Evolutionary conservation across 495 filamentous ascomycete species (phyloP), one percentile per base, ranked within the genome.

Genomic region (Chaetomidium leptoderma): DNA sequence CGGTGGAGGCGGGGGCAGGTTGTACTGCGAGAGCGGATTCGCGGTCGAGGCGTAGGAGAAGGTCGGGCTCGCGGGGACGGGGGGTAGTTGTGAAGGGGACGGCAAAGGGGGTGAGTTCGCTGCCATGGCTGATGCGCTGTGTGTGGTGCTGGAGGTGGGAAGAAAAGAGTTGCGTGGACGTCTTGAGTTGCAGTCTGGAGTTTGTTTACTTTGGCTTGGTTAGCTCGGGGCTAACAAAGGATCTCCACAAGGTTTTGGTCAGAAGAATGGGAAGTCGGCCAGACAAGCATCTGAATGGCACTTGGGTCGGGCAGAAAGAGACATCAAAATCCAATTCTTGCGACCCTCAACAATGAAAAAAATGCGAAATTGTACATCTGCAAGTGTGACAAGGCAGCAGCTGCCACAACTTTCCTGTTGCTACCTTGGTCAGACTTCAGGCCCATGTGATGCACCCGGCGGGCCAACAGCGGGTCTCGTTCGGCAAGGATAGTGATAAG

Each of bases 21-120:
- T 81, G 68, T 77, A 79, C 17, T 78, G 70, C 17, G 80, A 78
- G 30, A 81, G 69, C 14, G 78, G 82, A 64, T 82, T 78, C 26
- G 82, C 77, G 16, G 81, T 85, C 24, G 80, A 83, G 48, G 83
- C 80, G 64, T 81, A 82, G 6, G 83, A 84, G 57, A 79, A 82
- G 1, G 83, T 78, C 55, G 82, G 83, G 26, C 80, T 83, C 4
- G 68, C 72, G 14, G 83, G 83, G 36, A 85, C 69, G 6, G 80
- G 78, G 9, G 76, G 77, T 0, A 81, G 67, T 52, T 77, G 73
- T 23, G 74, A 76, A 14, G 74, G 74, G 0, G 76, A 71, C 21
- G 79, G 78, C 1, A 78, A 79, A 0, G 73, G 71, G n/a, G 74
- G 67, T 1, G 67, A 56, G 23, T 62, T 64, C n/a, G 57, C 51